Evolutionary conservation across 164 flowering plant genomes (phyloP), one percentile per base, ranked within the genome.

Genomic region (Berberis vulgaris): DNA sequence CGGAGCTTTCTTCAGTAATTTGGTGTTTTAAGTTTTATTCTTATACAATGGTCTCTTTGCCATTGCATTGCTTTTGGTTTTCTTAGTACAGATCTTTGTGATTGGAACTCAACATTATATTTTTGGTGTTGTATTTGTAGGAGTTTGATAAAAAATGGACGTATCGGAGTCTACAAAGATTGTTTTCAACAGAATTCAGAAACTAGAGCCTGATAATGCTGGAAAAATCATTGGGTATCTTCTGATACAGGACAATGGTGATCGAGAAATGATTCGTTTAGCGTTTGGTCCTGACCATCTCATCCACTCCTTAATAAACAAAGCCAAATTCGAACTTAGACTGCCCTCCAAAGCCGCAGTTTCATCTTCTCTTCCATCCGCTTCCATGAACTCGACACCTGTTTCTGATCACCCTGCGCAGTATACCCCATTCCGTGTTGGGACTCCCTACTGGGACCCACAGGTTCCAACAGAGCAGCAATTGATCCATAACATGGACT

Each of bases 201-300:
- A 71, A 13, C 10, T 84, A 7, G 94, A 88, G 57, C 87, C 96
- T 7, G 93, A 88, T 9, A 63, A 80, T 71, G 83, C 65, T 9
- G 69, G 81, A 6, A 86, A 82, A 67, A 87, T 90, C 55, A 76
- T 86, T 3, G 92, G 94, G 1, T 83, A 68, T 65, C 70, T 93
- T 53, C 81, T 84, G 42, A 63, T 88, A 47, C 80, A 83, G 61
- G 90, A 77, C 13, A 64, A 69, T 61, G 74, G 79, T 5, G 90
- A 84, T 0, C 72, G 76, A 12, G 87, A 90, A 43, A 86, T 93
- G 85, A 78, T 80, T 12, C 65, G 83, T 2, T 69, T 87, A 54
- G 98, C 98, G 11, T 69, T 72, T 41, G 80, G 80, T 44, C 83
- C 96, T 26, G 96, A 90, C 13, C 56, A 56, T 4, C 56, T 65